Evolutionary conservation across 1,284 basidiomycete species (phyloP), one percentile per base, ranked within the genome.

Genomic region (Takashimella tepidaria): DNA sequence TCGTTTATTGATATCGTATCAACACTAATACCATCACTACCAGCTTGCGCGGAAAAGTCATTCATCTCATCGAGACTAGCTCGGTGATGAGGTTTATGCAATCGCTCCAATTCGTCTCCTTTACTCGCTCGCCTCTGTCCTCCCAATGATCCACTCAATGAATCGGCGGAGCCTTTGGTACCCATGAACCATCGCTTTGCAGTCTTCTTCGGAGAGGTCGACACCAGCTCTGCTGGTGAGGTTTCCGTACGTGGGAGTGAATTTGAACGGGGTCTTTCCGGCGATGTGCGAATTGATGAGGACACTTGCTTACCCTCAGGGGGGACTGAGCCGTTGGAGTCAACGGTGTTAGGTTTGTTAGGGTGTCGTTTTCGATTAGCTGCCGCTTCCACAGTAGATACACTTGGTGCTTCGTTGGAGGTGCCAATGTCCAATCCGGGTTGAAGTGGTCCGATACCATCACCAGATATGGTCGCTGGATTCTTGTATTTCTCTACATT

Each of bases 121-220:
- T 16, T 37, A 16, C 31, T 37, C 31, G 10, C 8, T 37, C n/a
- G 26, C n/a, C 8, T 19, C 41, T 5, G 51, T 24, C n/a, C n/a
- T n/a, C n/a, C n/a, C n/a, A n/a, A 16, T 37, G 31, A 37, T 8
- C n/a, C n/a, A 20, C 13, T 20, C 5, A 25, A n/a, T 5, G 47
- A 22, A n/a, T 53, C 51, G 20, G 56, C 16, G 2, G 56, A 31
- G n/a, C n/a, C n/a, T 19, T 20, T 45, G 24, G 40, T 50, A 19
- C 51, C 44, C 5, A 59, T 57, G 41, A 70, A 65, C 68, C 68
- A 70, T 44, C 63, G 62, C 49, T 61, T 65, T 1, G 56, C 56
- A 12, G 48, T 50, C 25, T 48, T 50, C 25, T 54, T 49, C 21
- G 12, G 61, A 58, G 4, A 54, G 52, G 40, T 22, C 46, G 22